Conservation (phyloP, 192 early-diverging fungal species). For the Podila verticillata region DNA sequence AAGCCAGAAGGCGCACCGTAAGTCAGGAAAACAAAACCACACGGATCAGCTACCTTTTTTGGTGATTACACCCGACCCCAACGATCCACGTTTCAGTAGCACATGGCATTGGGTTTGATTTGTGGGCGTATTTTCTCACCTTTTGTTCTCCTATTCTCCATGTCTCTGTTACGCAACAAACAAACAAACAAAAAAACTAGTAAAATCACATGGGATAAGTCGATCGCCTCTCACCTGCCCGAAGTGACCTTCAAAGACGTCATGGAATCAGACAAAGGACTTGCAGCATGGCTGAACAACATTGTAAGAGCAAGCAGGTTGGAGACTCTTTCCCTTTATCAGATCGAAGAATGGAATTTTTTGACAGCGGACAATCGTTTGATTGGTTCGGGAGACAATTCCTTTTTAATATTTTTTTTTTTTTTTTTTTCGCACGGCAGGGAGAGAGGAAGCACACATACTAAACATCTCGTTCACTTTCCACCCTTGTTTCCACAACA, state of each 20-base stretch:
- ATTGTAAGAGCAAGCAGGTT: conserved; percentile 53
- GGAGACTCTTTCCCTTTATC: neutral
- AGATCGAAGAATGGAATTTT: neutral
- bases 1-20: conserved; percentile 41
- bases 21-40: neutral
- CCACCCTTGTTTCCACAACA: neutral
- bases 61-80: conserved; percentile 9
- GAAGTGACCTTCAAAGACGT: conserved; percentile 65
- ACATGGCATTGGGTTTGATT: conserved; percentile 20
- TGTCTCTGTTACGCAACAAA: too few relatives aligned
- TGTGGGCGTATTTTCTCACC: neutral
- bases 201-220: conserved; percentile 49
- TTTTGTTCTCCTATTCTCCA: neutral
- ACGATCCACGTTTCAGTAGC: neutral
- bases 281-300: conserved; percentile 73
- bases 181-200: conserved; percentile 1
- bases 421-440: neutral
- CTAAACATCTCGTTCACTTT: neutral
- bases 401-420: neutral
- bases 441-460: neutral
- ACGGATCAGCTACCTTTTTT: conserved; percentile 3
- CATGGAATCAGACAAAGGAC: conserved; percentile 73
- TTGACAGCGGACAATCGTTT: conserved; percentile 5
- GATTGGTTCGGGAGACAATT: neutral
- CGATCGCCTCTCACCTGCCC: conserved; percentile 32